These are phyloP conservation scores for Calonectria ilicicola DNA, from an alignment of 2,329 filamentous ascomycete species.

Conservation along the genomic window DNA sequence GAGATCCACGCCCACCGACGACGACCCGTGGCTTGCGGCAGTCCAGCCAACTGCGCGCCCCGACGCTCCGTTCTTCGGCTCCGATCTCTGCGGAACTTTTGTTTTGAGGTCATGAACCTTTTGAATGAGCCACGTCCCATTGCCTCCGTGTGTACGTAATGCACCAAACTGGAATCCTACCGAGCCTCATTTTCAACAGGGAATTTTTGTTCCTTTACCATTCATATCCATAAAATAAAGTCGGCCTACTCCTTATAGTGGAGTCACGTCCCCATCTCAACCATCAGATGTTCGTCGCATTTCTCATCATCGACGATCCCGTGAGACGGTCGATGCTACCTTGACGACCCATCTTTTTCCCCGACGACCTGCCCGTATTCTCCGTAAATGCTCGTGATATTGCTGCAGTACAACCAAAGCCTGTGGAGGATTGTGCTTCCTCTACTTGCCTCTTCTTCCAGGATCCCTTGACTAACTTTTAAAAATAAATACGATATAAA, in stretches of 20 bases:
- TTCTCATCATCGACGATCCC: neutral
- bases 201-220: conserved; percentile 12
- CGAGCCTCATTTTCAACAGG: conserved; percentile 16
- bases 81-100: conserved; percentile 23
- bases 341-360: neutral
- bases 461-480: too few relatives aligned
- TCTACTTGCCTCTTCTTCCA: too few relatives aligned
- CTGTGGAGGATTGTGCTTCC: too few relatives aligned
- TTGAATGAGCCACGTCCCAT: conserved; percentile 4
- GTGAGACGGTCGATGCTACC: neutral
- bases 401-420: too few relatives aligned
- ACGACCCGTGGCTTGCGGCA: conserved; percentile 1
- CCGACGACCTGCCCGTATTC: neutral
- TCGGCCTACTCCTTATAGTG: neutral
- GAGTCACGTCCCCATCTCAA: neutral
- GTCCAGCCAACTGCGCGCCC: neutral
- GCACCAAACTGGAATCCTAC: conserved; percentile 3
- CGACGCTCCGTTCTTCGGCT: conserved; percentile 15
- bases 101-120: conserved; percentile 8
- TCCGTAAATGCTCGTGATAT: neutral
- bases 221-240: conserved; percentile 2
- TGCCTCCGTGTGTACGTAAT: conserved; percentile 17
- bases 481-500: too few relatives aligned
- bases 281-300: neutral
- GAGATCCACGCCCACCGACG: neutral